These are phyloP conservation scores for Phoma herbarum DNA, from an alignment of 2,329 filamentous ascomycete genomes.

Conservation along the genomic window DNA sequence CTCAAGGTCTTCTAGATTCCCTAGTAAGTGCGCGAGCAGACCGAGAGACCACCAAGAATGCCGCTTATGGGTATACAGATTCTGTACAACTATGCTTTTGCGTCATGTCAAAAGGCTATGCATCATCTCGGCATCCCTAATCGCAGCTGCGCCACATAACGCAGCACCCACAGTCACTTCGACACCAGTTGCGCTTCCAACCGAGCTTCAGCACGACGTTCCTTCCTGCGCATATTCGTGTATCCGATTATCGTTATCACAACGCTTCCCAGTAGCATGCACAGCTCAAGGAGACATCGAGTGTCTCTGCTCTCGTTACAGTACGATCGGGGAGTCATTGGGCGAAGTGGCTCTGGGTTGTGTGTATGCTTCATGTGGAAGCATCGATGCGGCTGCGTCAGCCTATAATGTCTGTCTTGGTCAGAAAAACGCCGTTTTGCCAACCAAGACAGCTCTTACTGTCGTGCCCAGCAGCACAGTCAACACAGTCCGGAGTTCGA, in stretches of 20 bases:
- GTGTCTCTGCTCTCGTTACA: conserved; percentile 53
- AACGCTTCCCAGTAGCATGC: conserved; percentile 49
- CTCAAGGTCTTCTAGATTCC: conserved; percentile 36
- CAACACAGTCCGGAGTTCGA: conserved; percentile 26
- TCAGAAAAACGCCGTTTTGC: conserved; percentile 45
- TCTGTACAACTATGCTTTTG: conserved; percentile 52
- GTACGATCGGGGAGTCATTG: conserved; percentile 46
- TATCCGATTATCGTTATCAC: conserved; percentile 42
- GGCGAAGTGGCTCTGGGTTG: conserved; percentile 52
- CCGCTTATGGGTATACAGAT: conserved; percentile 43
- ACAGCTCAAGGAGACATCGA: conserved; percentile 41
- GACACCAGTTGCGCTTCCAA: conserved; percentile 35
- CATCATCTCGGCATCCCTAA: conserved; percentile 48
- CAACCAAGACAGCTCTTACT: conserved; percentile 49
- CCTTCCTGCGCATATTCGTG: conserved; percentile 51
- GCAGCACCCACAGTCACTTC: conserved; percentile 37
- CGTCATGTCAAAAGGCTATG: conserved; percentile 50
- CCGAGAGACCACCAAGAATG: conserved; percentile 27
- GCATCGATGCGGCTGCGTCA: conserved; percentile 35
- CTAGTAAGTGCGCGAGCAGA: conserved; percentile 38
- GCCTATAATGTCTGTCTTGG: conserved; percentile 51
- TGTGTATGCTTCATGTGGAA: conserved; percentile 47
- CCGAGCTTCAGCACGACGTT: conserved; percentile 40
- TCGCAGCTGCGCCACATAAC: conserved; percentile 43
- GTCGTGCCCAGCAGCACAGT: conserved; percentile 37